Evolutionary conservation across 345 rosid species (phyloP).

Genomic region (Citrus glauca): DNA sequence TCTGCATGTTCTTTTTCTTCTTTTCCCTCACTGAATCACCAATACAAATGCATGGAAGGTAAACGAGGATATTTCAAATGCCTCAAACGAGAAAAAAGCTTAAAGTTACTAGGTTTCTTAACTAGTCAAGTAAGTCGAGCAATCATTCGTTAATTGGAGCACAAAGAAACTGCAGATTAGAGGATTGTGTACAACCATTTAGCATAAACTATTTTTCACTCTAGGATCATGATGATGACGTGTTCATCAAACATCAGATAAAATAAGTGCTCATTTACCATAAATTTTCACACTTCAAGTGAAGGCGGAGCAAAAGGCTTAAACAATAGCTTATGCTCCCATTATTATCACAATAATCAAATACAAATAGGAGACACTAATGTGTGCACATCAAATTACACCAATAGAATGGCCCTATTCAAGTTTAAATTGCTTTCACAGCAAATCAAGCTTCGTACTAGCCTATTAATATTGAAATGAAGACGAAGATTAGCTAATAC

Average conservation of each 20-base stretch:
- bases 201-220: neutral
- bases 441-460: neutral
- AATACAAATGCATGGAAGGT: neutral
- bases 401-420: neutral
- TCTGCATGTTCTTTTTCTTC: neutral
- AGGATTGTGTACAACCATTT: neutral
- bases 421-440: neutral
- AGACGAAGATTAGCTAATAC: slow-evolving; percentile 24
- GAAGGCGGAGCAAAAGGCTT: too few species aligned
- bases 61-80: neutral
- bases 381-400: neutral
- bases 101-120: neutral
- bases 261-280: neutral
- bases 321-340: neutral
- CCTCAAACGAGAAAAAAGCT: neutral
- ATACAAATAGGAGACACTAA: neutral
- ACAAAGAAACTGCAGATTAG: neutral
- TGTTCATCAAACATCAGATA: neutral
- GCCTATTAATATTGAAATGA: neutral
- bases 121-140: neutral
- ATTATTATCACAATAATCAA: neutral
- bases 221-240: neutral
- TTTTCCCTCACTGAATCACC: neutral
- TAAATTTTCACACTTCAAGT: neutral
- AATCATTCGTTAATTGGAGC: neutral